Evolutionary conservation across 1,284 basidiomycete genomes (phyloP).

Genomic region (Cystobasidium sp.): DNA sequence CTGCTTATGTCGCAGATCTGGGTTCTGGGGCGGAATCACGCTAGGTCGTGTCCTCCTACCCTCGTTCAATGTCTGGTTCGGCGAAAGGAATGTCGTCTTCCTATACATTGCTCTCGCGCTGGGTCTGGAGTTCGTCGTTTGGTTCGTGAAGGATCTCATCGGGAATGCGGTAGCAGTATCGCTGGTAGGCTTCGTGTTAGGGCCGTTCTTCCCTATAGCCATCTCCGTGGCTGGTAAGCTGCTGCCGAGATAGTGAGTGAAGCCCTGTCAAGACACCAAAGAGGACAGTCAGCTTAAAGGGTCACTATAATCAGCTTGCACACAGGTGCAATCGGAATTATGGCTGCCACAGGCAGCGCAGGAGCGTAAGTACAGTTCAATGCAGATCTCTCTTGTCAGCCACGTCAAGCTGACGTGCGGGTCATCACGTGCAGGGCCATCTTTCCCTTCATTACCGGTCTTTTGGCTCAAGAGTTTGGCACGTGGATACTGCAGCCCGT

Average conservation of each 20-base stretch:
- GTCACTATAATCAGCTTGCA: slow-evolving; percentile 6
- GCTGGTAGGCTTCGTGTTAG: slow-evolving; percentile 64
- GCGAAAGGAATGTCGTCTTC: slow-evolving; percentile 59
- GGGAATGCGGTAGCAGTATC: slow-evolving; percentile 66
- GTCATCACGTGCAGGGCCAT: slow-evolving; percentile 10
- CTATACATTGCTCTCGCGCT: slow-evolving; percentile 54
- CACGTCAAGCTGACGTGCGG: not conserved
- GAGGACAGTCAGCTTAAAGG: not conserved
- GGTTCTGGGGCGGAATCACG: slow-evolving; percentile 25
- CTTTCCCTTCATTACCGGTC: slow-evolving; percentile 41
- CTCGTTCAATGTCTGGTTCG: slow-evolving; percentile 62
- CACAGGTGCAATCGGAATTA: slow-evolving; percentile 27
- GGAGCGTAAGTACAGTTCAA: slow-evolving; percentile 30
- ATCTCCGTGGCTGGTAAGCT: slow-evolving; percentile 28
- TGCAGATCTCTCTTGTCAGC: not conserved
- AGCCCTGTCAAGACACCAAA: not conserved
- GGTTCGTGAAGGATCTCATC: slow-evolving; percentile 66
- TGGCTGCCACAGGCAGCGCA: slow-evolving; percentile 24
- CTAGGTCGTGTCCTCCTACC: slow-evolving; percentile 32
- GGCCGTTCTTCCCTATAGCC: slow-evolving; percentile 45
- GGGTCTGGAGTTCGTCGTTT: slow-evolving; percentile 64
- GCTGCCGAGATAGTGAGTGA: slow-evolving; percentile 12
- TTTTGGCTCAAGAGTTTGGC: slow-evolving; percentile 12
- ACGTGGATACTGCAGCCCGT: slow-evolving; percentile 38
- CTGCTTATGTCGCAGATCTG: not conserved